Conservation (phyloP, 768 basidiomycete genomes). For the Daedaleopsis nitida region DNA sequence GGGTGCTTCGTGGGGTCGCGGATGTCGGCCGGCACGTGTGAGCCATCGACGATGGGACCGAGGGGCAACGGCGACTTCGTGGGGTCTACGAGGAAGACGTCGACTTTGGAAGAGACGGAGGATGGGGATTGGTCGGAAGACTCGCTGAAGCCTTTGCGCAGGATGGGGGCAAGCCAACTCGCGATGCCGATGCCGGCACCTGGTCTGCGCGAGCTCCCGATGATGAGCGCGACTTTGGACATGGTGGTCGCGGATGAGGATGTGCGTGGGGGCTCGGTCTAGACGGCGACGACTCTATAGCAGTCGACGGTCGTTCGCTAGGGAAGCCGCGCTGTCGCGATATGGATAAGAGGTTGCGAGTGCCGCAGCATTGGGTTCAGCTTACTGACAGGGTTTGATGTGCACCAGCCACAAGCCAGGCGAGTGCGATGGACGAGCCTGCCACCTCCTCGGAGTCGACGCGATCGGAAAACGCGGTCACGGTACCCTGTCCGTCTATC, state of each 20-base stretch:
- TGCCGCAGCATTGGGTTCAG: not conserved
- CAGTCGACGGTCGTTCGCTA: too few relatives aligned
- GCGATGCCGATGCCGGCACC: slow-evolving; percentile 29
- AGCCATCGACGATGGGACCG: slow-evolving; percentile 31
- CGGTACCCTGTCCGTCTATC: not conserved
- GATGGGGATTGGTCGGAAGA: not conserved
- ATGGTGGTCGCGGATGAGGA: slow-evolving; percentile 4
- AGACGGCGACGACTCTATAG: not conserved
- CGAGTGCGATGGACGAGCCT: not conserved
- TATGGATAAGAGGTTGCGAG: not conserved
- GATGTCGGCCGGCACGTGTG: slow-evolving; percentile 30
- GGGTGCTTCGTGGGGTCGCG: slow-evolving; percentile 30
- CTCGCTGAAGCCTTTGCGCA: slow-evolving; percentile 20
- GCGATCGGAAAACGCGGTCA: not conserved
- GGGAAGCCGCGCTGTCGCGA: not conserved
- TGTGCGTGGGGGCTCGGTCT: not conserved
- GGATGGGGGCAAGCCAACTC: slow-evolving; percentile 23
- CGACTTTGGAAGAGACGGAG: not conserved
- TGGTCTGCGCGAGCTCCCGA: slow-evolving; percentile 27
- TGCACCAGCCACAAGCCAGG: not conserved
- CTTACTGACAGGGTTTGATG: not conserved
- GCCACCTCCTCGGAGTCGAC: not conserved
- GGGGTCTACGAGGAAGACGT: slow-evolving; percentile 29
- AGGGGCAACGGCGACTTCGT: slow-evolving; percentile 30
- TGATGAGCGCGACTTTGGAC: slow-evolving; percentile 26